A percentile compares a stretch with the other conserved stretches of the same genome.
Evolutionary conservation across 75 land plant species (phyloP).

Genomic region (Gnetum montanum): DNA sequence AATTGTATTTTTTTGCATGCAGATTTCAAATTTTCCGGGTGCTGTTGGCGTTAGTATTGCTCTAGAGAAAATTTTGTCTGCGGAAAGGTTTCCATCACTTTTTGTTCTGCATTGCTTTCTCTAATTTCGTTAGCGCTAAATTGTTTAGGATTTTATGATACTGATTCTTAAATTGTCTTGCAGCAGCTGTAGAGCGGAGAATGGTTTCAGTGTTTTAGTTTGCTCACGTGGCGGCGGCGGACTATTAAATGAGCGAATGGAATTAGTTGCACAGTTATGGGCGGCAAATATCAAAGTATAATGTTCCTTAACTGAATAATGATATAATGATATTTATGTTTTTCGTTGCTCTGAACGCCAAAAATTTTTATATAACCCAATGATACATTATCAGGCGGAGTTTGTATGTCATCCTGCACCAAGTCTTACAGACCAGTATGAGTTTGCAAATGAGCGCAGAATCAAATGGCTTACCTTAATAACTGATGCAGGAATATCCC

Average conservation of each 20-base stretch:
- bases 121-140: background rate
- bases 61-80: constrained; percentile 59
- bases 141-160: too few relatives aligned
- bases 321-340: background rate
- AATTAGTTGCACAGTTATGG: constrained; percentile 82
- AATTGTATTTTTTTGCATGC: background rate
- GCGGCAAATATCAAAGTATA: constrained; percentile 67
- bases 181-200: constrained; percentile 35
- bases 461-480: constrained; percentile 84
- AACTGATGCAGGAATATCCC: constrained; percentile 59
- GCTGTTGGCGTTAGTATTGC: constrained; percentile 89
- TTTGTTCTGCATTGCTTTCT: background rate
- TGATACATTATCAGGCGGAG: constrained; percentile 57
- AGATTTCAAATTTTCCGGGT: constrained; percentile 65
- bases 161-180: constrained; percentile 8
- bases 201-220: constrained; percentile 44
- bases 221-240: constrained; percentile 96
- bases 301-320: background rate
- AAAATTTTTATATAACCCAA: background rate
- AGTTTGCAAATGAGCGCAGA: constrained; percentile 91
- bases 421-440: constrained; percentile 93
- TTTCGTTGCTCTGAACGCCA: background rate
- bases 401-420: constrained; percentile 70
- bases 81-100: constrained; percentile 36
- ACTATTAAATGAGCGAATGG: constrained; percentile 79